A percentile compares a stretch with the other conserved stretches of the same genome.
phyloP scores from a whole-genome alignment of 306 rosid genomes.

The Citrullus colocynthis region DNA sequence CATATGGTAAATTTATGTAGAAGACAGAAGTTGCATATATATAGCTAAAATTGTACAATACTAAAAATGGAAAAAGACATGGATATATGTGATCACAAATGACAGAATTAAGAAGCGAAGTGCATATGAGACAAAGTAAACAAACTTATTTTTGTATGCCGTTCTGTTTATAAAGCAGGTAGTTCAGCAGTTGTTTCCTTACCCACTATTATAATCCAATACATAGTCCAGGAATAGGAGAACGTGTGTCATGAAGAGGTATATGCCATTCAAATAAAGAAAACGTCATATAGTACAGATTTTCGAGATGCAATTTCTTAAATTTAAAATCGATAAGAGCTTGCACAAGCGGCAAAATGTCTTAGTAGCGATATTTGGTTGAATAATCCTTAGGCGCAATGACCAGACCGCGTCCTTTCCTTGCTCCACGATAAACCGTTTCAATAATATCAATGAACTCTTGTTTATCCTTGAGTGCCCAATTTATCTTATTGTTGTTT shows the following conservation, averaged over 20 bases:
- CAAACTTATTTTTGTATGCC: neutral
- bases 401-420: conserved; percentile 88
- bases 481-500: conserved; percentile 93
- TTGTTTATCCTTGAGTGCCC: conserved; percentile 97
- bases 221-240: neutral
- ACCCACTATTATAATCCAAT: neutral
- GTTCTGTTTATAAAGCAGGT: neutral
- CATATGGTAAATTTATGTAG: neutral
- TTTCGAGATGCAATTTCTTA: neutral
- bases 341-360: neutral
- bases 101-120: neutral
- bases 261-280: neutral
- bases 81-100: neutral
- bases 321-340: neutral
- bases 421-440: conserved; percentile 75
- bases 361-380: conserved; percentile 86
- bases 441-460: conserved; percentile 87
- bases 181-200: neutral
- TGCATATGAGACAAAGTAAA: neutral
- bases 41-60: neutral
- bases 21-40: neutral
- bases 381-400: conserved; percentile 96
- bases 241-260: neutral
- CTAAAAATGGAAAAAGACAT: neutral
- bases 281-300: neutral